A percentile compares a stretch with the other conserved stretches of the same genome.
Conservation (phyloP, 2,329 filamentous ascomycete species). For the Lachnellula suecica region DNA sequence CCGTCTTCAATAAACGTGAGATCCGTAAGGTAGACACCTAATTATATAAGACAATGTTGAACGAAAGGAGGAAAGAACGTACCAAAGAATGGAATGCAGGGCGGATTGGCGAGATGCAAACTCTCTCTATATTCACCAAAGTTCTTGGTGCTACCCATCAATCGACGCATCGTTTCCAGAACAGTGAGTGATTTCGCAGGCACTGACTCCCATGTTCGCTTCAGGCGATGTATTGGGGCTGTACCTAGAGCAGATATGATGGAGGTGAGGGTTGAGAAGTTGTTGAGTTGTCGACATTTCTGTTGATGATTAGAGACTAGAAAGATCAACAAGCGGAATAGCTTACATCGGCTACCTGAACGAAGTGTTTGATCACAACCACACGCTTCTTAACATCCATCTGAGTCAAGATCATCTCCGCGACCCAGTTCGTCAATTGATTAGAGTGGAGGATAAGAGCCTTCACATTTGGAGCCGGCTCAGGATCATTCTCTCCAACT, state of each 20-base stretch:
- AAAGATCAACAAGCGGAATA: slow-evolving; percentile 18
- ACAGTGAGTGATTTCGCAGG: slow-evolving; percentile 78
- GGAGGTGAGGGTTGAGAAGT: slow-evolving; percentile 95
- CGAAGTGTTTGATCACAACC: slow-evolving; percentile 97
- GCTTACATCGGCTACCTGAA: slow-evolving; percentile 90
- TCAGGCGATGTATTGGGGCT: slow-evolving; percentile 89
- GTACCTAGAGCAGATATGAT: slow-evolving; percentile 96
- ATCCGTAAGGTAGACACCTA: slow-evolving; percentile 94
- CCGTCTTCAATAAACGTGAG: slow-evolving; percentile 98
- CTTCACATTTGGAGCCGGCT: slow-evolving; percentile 92
- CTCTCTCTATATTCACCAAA: slow-evolving; percentile 96
- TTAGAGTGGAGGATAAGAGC: slow-evolving; percentile 96
- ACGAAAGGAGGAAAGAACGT: slow-evolving; percentile 34
- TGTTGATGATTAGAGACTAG: slow-evolving; percentile 38
- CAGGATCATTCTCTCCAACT: slow-evolving; percentile 73
- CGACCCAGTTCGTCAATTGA: slow-evolving; percentile 98
- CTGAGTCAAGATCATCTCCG: slow-evolving; percentile 97
- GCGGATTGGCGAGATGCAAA: slow-evolving; percentile 88
- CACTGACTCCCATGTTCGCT: slow-evolving; percentile 91
- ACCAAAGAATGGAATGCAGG: slow-evolving; percentile 98
- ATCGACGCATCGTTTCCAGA: slow-evolving; percentile 85
- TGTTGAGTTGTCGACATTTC: slow-evolving; percentile 94
- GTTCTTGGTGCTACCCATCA: slow-evolving; percentile 98
- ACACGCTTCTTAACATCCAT: slow-evolving; percentile 94
- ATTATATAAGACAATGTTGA: slow-evolving; percentile 12